Base-by-base conservation (phyloP, 345 rosid genomes). In the Corchorus capsularis region DNA sequence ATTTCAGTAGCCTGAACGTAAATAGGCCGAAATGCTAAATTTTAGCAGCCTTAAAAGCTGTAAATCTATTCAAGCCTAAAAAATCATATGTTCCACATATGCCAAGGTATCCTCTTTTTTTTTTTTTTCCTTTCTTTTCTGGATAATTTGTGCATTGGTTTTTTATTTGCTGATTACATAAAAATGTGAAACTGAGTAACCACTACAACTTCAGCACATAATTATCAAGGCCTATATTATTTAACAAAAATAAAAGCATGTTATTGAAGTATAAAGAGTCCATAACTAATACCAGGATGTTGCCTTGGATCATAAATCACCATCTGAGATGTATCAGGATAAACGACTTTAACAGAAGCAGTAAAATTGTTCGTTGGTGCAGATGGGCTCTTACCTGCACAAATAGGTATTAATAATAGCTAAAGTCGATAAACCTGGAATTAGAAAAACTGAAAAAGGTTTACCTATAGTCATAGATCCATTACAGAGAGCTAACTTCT, bases 251-350 rank as follows among this genome's bases (percentile, higher is more conserved):
- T 17, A 32, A 69, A 52, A 34, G 43, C 60, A 50, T 52, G 73
- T 67, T 22, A 47, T 39, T 67, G 19, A 67, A 57, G 20, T 46
- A 47, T 67, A 67, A 67, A 22, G 55, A 47, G 47, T 62, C 76
- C 59, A 35, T 11, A 55, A 61, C 27, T 8, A 66, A 57, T 87
- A 90, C 97, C 98, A 75, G 85, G 80, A 79, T 86, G 93, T 80
- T 90, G 93, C 80, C 88, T 83, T 52, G 92, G 89, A 80, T 91
- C 95, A 81, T 93, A 87, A 78, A 89, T 75, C 54, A 82, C 88
- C 94, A 89, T 90, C 73, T 85, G 87, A 71, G 93, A 86, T 50
- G 89, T 89, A 80, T 92, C 93, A 77, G 97, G 93, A 81, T 79
- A 86, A 77, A 83, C 75, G 64, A 89, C 75, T 75, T 87, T 85